Percentiles rank a stretch among this genome's conserved stretches.
These are phyloP conservation scores for Alliaria petiolata DNA, from an alignment of 345 rosid genomes.

Conservation along the genomic window DNA sequence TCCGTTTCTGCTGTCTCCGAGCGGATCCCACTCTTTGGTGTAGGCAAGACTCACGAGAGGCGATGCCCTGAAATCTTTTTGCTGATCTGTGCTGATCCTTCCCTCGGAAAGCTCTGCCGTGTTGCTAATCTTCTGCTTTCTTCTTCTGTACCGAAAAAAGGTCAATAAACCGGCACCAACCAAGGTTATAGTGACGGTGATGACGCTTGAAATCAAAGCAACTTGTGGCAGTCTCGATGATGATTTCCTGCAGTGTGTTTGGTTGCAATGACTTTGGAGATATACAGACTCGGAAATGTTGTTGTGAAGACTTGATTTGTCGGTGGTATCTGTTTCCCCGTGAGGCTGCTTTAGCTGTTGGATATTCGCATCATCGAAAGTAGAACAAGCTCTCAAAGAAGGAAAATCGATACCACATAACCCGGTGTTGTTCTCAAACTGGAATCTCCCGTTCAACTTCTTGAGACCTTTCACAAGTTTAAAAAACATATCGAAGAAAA, in stretches of 20 bases:
- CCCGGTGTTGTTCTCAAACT: conserved; percentile 54
- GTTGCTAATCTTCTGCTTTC: conserved; percentile 76
- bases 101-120: conserved; percentile 50
- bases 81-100: conserved; percentile 46
- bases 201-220: conserved; percentile 52
- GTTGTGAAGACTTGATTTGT: conserved; percentile 21
- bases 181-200: conserved; percentile 39
- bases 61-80: conserved; percentile 67
- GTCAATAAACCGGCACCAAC: conserved; percentile 41
- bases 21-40: conserved; percentile 72
- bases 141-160: conserved; percentile 47
- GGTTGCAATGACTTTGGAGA: conserved; percentile 41
- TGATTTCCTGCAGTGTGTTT: conserved; percentile 41
- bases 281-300: conserved; percentile 29
- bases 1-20: conserved; percentile 54
- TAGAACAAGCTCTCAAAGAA: conserved; percentile 52
- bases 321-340: conserved; percentile 13
- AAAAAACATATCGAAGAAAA: no score
- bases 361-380: conserved; percentile 34
- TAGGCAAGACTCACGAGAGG: conserved; percentile 76
- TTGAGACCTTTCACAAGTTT: conserved; percentile 39
- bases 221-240: conserved; percentile 55
- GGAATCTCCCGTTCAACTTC: conserved; percentile 55
- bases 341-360: conserved; percentile 40
- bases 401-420: conserved; percentile 61